phyloP scores from a whole-genome alignment of 768 basidiomycete genomes.

The Naematelia aurantialba region DNA sequence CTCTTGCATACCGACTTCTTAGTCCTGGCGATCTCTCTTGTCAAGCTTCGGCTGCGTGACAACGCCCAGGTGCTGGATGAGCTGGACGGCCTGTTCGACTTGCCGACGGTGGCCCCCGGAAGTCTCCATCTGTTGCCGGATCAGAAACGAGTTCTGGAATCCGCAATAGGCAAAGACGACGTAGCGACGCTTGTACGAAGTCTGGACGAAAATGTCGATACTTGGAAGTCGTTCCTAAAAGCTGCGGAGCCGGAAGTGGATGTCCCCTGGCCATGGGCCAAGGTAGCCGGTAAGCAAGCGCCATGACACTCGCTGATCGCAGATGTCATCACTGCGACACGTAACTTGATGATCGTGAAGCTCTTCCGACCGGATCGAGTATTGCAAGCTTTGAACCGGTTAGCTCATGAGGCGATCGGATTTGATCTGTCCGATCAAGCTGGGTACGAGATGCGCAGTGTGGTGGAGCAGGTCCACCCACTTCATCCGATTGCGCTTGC shows the following conservation, averaged over 20 bases:
- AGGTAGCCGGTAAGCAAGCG: conserved; percentile 57
- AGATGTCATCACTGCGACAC: conserved; percentile 70
- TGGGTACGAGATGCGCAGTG: conserved; percentile 67
- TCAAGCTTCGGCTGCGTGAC: conserved; percentile 79
- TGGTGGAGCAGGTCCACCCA: conserved; percentile 80
- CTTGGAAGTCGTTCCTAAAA: conserved; percentile 70
- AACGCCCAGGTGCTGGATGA: conserved; percentile 58
- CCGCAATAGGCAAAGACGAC: conserved; percentile 14
- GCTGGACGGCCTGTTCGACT: conserved; percentile 83
- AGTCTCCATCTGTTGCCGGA: conserved; percentile 50
- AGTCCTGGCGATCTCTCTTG: conserved; percentile 82
- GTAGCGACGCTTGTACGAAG: conserved; percentile 25
- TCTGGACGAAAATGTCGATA: conserved; percentile 53
- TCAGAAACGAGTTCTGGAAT: conserved; percentile 25
- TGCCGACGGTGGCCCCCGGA: conserved; percentile 40
- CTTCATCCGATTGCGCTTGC: conserved; percentile 81
- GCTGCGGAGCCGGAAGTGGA: conserved; percentile 63
- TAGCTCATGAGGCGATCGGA: conserved; percentile 73
- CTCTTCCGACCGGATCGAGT: conserved; percentile 90
- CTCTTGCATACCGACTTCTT: conserved; percentile 85
- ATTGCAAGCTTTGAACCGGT: conserved; percentile 71
- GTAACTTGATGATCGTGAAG: conserved; percentile 69
- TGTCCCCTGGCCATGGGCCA: conserved; percentile 76
- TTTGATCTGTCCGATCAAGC: conserved; percentile 72
- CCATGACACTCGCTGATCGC: conserved; percentile 9